These are phyloP conservation scores for Carpinus fangiana DNA, from an alignment of 306 rosid species.

Conservation along the genomic window DNA sequence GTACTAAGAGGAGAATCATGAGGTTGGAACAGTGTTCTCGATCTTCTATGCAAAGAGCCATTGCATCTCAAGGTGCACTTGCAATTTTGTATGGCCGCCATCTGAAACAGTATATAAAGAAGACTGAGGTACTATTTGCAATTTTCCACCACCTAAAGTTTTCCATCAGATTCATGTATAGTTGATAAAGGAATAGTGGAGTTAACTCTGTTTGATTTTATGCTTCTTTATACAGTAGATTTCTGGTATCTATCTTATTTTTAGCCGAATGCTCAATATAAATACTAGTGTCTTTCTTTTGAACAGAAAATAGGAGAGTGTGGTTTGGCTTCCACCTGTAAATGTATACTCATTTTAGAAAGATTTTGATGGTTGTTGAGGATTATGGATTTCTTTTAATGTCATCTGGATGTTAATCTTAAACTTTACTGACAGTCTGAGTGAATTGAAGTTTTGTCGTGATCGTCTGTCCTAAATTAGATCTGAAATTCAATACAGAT, in stretches of 20 bases:
- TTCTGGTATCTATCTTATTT: background rate
- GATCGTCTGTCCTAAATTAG: background rate
- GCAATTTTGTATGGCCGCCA: slow-evolving; percentile 68
- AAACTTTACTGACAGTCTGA: background rate
- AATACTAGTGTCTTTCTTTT: background rate
- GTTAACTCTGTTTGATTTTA: background rate
- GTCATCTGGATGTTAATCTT: slow-evolving; percentile 8
- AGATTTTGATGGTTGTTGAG: slow-evolving; percentile 12
- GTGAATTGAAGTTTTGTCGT: background rate
- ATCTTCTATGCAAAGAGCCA: slow-evolving; percentile 54
- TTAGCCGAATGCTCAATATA: background rate
- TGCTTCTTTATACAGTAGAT: background rate
- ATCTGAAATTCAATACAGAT: background rate
- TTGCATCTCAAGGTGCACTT: slow-evolving; percentile 67
- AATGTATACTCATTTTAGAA: slow-evolving; percentile 14
- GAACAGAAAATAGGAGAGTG: background rate
- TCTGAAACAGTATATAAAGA: slow-evolving; percentile 60
- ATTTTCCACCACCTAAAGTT: slow-evolving; percentile 3
- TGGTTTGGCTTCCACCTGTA: background rate
- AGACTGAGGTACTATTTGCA: slow-evolving; percentile 53
- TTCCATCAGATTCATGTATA: background rate
- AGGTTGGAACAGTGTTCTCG: slow-evolving; percentile 77
- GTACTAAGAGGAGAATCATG: slow-evolving; percentile 61
- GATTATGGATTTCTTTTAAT: slow-evolving; percentile 18
- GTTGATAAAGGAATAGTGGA: background rate